Conservation (phyloP, 202 grass and related monocot species). For the Eragrostis tef region DNA sequence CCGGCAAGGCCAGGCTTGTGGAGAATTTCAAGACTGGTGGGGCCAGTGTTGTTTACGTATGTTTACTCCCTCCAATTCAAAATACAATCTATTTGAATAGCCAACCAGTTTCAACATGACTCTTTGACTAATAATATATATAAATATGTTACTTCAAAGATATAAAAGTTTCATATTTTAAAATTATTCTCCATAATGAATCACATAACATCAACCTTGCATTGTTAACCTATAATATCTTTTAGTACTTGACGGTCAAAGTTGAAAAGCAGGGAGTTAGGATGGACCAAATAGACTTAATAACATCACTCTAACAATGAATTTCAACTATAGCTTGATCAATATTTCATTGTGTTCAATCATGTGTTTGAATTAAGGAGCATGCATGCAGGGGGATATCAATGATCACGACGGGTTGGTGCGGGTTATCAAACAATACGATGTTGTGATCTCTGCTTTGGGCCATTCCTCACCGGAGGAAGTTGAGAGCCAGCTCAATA, state of each 20-base stretch:
- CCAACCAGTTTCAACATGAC: too few species aligned
- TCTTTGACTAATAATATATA: too few species aligned
- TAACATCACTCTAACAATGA: background rate
- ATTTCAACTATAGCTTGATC: too few species aligned
- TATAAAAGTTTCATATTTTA: too few species aligned
- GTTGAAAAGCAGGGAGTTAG: too few species aligned
- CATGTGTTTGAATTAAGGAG: too few species aligned
- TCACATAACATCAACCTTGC: too few species aligned
- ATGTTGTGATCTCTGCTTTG: conserved; percentile 54
- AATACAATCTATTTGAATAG: background rate
- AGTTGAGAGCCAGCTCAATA: conserved; percentile 47
- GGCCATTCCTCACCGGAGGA: conserved; percentile 44
- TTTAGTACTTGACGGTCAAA: background rate
- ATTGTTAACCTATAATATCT: background rate
- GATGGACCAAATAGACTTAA: too few species aligned
- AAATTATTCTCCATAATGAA: too few species aligned
- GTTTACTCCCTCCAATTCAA: background rate
- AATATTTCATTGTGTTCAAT: too few species aligned
- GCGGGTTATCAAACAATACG: conserved; percentile 43
- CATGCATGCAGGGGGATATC: conserved; percentile 43
- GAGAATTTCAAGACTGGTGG: conserved; percentile 39
- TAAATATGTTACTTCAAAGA: background rate
- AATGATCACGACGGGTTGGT: conserved; percentile 47
- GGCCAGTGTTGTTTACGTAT: conserved; percentile 51
- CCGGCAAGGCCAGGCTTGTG: conserved; percentile 52